phyloP scores from a whole-genome alignment of 2,329 filamentous ascomycete genomes.

The Exophiala aquamarina region DNA sequence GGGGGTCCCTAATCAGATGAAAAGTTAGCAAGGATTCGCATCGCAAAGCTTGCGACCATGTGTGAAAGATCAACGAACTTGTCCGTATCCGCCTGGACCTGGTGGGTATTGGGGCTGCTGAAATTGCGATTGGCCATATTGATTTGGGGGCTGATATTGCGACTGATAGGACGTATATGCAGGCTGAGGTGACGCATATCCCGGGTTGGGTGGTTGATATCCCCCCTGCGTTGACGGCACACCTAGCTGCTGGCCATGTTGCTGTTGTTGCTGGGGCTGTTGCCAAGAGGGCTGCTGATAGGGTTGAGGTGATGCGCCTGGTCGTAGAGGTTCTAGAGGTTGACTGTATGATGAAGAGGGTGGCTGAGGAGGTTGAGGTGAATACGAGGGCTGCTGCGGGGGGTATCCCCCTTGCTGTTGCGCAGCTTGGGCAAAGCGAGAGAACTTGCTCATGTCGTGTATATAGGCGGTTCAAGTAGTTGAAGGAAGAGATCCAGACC shows the following conservation, averaged over 20 bases:
- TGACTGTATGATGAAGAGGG: slow-evolving; percentile 34
- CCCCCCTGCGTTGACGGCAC: slow-evolving; percentile 22
- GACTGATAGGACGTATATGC: slow-evolving; percentile 25
- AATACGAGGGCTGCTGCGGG: slow-evolving; percentile 37
- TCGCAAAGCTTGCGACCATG: slow-evolving; percentile 2
- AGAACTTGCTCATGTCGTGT: slow-evolving; percentile 29
- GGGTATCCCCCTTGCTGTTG: slow-evolving; percentile 15
- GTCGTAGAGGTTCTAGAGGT: slow-evolving; percentile 34
- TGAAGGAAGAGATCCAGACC: background rate
- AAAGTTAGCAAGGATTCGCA: slow-evolving; percentile 7
- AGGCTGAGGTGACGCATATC: slow-evolving; percentile 21
- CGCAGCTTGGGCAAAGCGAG: slow-evolving; percentile 16
- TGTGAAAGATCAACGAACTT: slow-evolving; percentile 30
- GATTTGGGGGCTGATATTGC: slow-evolving; percentile 26
- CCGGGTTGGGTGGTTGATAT: slow-evolving; percentile 4
- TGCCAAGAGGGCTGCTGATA: slow-evolving; percentile 43
- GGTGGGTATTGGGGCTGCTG: slow-evolving; percentile 34
- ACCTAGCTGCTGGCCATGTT: slow-evolving; percentile 37
- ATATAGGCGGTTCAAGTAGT: slow-evolving; percentile 1
- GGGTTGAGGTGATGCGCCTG: slow-evolving; percentile 35
- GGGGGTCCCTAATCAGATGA: slow-evolving; percentile 35
- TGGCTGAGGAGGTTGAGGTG: slow-evolving; percentile 29
- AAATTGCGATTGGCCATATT: slow-evolving; percentile 37
- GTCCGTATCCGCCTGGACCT: slow-evolving; percentile 33
- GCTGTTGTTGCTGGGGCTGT: slow-evolving; percentile 38